phyloP scores from a whole-genome alignment of 2,329 filamentous ascomycete species.

The Beauveria scarabaeidicola region DNA sequence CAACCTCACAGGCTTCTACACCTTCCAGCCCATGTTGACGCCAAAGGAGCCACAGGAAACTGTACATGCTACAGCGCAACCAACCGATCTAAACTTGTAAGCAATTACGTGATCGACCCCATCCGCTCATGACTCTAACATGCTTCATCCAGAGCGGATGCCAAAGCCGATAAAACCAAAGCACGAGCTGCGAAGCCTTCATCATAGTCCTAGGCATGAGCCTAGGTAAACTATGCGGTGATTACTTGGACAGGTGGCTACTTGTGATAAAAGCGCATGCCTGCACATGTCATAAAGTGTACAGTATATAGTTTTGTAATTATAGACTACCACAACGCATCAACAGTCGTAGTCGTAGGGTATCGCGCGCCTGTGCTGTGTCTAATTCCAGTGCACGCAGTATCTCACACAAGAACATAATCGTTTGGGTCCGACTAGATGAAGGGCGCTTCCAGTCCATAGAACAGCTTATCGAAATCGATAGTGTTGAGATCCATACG shows the following conservation, averaged over 20 bases:
- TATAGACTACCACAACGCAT: not conserved
- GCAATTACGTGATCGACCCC: not conserved
- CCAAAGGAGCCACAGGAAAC: constrained; percentile 7
- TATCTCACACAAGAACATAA: not conserved
- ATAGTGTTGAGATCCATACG: constrained; percentile 26
- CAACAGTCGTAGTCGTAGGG: not conserved
- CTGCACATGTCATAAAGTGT: not conserved
- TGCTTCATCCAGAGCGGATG: not conserved
- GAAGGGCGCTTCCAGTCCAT: constrained; percentile 26
- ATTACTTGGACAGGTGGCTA: too few relatives aligned
- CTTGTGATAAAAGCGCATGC: not conserved
- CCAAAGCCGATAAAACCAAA: not conserved
- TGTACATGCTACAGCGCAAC: too few relatives aligned
- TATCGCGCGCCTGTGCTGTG: not conserved
- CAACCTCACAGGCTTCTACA: constrained; percentile 25
- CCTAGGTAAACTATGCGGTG: too few relatives aligned
- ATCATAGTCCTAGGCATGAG: not conserved
- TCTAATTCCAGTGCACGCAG: not conserved
- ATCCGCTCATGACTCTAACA: not conserved
- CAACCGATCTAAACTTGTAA: not conserved
- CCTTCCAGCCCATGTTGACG: constrained; percentile 28
- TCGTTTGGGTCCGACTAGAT: constrained; percentile 15
- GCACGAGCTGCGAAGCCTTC: not conserved
- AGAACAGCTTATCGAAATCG: constrained; percentile 28
- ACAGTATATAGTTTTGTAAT: not conserved